These are phyloP conservation scores for Crataegus laevigata DNA, from an alignment of 306 rosid species.

Conservation along the genomic window DNA sequence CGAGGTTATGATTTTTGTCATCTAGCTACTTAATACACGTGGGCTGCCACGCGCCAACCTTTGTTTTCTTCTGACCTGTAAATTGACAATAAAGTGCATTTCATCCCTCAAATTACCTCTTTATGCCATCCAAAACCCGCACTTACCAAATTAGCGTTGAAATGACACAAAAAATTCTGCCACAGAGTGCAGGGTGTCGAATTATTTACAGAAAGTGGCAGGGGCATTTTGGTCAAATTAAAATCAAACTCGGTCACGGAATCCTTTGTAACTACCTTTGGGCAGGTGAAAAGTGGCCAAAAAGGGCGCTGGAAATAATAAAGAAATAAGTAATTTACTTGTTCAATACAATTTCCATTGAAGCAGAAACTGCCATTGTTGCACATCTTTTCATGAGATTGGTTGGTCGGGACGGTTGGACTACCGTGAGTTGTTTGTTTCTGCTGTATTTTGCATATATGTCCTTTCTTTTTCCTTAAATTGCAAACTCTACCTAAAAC, in stretches of 20 bases:
- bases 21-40: not conserved
- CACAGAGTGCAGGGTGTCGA: not conserved
- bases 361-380: slow-evolving; percentile 4
- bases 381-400: not conserved
- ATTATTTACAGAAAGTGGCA: not conserved
- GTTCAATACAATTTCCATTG: not conserved
- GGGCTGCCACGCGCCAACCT: not conserved
- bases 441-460: not conserved
- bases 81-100: not conserved
- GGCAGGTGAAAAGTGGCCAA: slow-evolving; percentile 22
- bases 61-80: not conserved
- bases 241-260: not conserved
- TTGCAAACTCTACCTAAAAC: not conserved
- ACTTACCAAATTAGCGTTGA: not conserved
- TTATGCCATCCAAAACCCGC: not conserved
- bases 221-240: not conserved
- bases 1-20: not conserved
- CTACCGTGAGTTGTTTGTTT: not conserved
- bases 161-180: not conserved
- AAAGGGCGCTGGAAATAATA: not conserved
- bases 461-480: not conserved
- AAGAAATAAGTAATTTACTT: not conserved
- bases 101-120: not conserved
- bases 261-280: not conserved
- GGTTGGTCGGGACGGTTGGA: not conserved